Conservation (phyloP, 1,139 yeast species). For the Blastobotrys illinoisensis region DNA sequence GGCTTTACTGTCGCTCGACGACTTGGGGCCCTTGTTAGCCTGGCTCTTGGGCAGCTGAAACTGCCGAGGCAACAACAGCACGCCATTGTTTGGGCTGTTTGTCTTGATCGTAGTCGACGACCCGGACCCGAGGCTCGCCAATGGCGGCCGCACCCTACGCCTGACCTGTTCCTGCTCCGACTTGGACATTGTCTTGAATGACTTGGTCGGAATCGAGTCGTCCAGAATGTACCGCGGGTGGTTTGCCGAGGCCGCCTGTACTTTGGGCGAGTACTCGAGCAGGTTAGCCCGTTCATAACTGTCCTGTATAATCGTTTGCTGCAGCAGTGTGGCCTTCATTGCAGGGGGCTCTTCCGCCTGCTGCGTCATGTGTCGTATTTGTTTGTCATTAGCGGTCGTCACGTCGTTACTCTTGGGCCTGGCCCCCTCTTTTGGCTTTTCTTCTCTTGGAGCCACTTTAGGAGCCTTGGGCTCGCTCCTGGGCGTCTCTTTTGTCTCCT, state of each 20-base stretch:
- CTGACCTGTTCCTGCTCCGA: not conserved
- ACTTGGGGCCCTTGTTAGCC: not conserved
- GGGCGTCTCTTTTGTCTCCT: no score
- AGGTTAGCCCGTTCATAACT: not conserved
- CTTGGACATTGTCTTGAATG: not conserved
- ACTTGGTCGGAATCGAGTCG: not conserved
- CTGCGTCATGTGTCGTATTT: not conserved
- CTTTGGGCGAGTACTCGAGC: not conserved
- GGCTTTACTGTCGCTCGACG: not conserved
- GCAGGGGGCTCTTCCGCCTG: not conserved
- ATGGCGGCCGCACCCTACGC: not conserved
- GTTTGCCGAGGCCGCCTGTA: not conserved
- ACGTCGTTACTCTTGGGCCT: not conserved
- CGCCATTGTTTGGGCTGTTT: constrained; percentile 25
- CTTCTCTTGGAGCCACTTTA: not conserved
- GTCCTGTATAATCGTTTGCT: not conserved
- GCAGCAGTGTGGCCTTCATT: not conserved
- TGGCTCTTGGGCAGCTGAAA: constrained; percentile 21
- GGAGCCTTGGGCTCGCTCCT: not conserved
- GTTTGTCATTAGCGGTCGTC: not conserved
- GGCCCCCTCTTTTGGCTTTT: not conserved
- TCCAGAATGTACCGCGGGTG: not conserved
- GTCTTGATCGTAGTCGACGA: constrained; percentile 33
- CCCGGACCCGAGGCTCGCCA: not conserved
- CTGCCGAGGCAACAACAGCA: constrained; percentile 28